Conservation (phyloP, 352 stramenopile species). For the Phytophthora aleatoria region DNA sequence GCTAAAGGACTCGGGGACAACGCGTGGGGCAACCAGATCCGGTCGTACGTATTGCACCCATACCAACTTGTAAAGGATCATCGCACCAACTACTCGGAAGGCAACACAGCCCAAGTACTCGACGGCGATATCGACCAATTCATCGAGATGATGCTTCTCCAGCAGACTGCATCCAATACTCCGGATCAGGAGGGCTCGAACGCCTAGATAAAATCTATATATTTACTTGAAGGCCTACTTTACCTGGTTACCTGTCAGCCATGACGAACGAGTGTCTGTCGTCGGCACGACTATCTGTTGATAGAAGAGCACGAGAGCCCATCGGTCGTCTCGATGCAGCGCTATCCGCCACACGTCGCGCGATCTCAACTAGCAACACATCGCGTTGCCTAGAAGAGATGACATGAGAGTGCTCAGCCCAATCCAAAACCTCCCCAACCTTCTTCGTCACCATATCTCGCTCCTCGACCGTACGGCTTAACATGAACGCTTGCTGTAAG, state of each 20-base stretch:
- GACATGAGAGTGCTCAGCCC: conserved; percentile 75
- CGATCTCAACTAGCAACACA: conserved; percentile 74
- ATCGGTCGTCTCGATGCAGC: conserved; percentile 22
- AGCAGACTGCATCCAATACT: conserved; percentile 26
- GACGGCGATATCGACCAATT: conserved; percentile 89
- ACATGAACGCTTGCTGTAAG: conserved; percentile 87
- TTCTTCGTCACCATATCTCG: conserved; percentile 80
- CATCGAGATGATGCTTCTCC: conserved; percentile 77
- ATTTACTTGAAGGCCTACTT: conserved; percentile 18
- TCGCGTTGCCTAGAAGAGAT: conserved; percentile 76
- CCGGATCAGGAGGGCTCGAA: no score
- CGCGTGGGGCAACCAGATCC: conserved; percentile 91
- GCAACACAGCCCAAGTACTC: conserved; percentile 88
- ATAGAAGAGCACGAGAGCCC: conserved; percentile 23
- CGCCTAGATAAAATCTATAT: conserved; percentile 8
- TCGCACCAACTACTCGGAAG: conserved; percentile 90
- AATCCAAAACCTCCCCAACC: conserved; percentile 84
- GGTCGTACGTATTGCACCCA: conserved; percentile 97
- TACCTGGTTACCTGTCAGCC: conserved; percentile 22
- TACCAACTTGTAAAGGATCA: conserved; percentile 99
- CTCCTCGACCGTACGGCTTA: conserved; percentile 76
- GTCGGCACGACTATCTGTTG: conserved; percentile 20
- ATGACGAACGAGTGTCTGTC: conserved; percentile 38
- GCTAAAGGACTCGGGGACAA: conserved; percentile 78
- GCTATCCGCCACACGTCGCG: conserved; percentile 61